These are phyloP conservation scores for Solanum hybrid DNA, from an alignment of 305 asterid species.

Conservation along the genomic window DNA sequence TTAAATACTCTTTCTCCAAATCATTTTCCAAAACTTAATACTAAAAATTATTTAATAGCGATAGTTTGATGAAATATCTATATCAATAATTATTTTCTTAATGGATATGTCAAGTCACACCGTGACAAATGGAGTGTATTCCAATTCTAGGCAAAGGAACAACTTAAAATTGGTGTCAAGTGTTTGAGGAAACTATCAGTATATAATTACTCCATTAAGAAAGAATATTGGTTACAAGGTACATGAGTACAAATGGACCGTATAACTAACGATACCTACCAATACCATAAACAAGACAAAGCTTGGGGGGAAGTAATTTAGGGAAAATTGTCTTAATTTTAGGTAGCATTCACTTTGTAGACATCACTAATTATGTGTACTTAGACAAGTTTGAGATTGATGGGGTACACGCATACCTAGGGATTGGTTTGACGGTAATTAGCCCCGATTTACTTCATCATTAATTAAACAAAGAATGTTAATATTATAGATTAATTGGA, in stretches of 20 bases:
- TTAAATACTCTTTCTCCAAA: no score
- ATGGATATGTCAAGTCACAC: no score
- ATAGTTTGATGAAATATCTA: no score
- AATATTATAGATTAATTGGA: neutral
- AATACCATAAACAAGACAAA: neutral
- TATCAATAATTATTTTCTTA: no score
- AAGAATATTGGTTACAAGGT: constrained; percentile 2
- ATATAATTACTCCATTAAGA: neutral
- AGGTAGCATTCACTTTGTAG: neutral
- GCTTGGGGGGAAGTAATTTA: neutral
- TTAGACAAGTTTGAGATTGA: neutral
- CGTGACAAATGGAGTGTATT: no score
- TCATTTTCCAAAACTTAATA: no score
- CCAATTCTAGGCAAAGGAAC: neutral
- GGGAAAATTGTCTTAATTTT: neutral
- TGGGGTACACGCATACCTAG: neutral
- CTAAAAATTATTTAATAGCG: no score
- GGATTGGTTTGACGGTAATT: neutral
- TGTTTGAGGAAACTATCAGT: neutral
- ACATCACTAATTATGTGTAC: neutral
- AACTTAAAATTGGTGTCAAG: neutral
- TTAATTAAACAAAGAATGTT: neutral
- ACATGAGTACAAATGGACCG: constrained; percentile 1
- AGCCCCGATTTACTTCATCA: neutral
- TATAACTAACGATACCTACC: neutral